Evolutionary conservation across 2,329 filamentous ascomycete species (phyloP), one percentile per base, ranked within the genome.

Genomic region (Trichoderma afroharzianum): DNA sequence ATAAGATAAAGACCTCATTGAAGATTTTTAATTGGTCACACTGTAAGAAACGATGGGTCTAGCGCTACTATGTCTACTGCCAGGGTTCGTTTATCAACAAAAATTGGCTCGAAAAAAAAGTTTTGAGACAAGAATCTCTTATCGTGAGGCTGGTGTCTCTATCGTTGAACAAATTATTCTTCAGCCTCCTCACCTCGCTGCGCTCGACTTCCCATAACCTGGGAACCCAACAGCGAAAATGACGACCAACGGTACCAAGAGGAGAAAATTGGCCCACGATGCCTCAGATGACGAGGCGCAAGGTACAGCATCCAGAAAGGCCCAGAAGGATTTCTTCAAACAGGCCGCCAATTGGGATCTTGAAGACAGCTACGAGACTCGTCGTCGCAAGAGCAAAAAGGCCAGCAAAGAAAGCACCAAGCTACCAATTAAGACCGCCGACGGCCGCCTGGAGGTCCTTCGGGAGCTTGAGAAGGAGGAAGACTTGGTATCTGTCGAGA

Each of bases 301-400:
- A 74, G 79, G 74, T 47, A 78, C 75, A 33, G 72, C 77, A 32
- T 80, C 79, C 4, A 81, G 78, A 72, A 85, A 82, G 68, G 81
- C 85, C n/a, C 86, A 88, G 71, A 88, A 88, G 75, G 87, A 88
- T 68, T 94, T 95, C 80, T 88, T 93, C 83, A 88, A 89, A 77
- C 91, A 89, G 77, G 93, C 92, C 6, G 87, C 93, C 72, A 91
- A 90, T 81, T 98, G 95, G 94, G 90, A 97, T 78, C 87, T 97
- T 63, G 96, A 97, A 83, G 92, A 97, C 79, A 92, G 93, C 80
- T 98, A 98, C 85, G 94, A 97, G 81, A 88, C 88, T 73, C 90
- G 90, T 75, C 90, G 92, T 61, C 88, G 93, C 76, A 96, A 96
- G 80, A 91, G 89, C 78, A 93, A 92, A 81, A 93, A 94, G 80